Evolutionary conservation across 495 filamentous ascomycete genomes (phyloP).

Genomic region (Lasiosphaeria miniovina): DNA sequence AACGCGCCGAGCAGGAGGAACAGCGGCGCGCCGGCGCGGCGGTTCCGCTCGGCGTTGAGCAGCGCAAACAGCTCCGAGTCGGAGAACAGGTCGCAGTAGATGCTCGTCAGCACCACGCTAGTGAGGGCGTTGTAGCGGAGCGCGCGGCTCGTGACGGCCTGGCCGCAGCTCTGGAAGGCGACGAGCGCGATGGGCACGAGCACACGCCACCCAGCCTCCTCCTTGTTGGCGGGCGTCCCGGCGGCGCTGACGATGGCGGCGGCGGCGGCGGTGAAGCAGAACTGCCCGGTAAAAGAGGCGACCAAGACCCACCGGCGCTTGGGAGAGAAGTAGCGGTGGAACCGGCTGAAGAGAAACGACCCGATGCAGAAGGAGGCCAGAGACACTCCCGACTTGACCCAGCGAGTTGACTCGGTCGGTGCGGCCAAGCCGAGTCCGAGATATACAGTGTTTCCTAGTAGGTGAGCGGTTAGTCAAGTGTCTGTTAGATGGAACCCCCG

Average conservation of each 20-base stretch:
- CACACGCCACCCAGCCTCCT: slow-evolving; percentile 53
- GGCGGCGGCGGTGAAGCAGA: slow-evolving; percentile 50
- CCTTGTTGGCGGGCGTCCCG: slow-evolving; percentile 32
- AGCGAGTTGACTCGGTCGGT: slow-evolving; percentile 52
- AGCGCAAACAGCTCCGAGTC: slow-evolving; percentile 53
- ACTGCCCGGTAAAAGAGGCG: slow-evolving; percentile 57
- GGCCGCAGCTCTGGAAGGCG: slow-evolving; percentile 68
- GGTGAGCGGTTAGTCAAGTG: background rate
- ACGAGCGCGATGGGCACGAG: slow-evolving; percentile 60
- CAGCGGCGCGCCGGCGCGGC: slow-evolving; percentile 54
- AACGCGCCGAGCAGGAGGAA: slow-evolving; percentile 59
- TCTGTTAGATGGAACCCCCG: background rate
- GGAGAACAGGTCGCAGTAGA: slow-evolving; percentile 69
- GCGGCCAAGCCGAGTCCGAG: slow-evolving; percentile 62
- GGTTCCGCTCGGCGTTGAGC: slow-evolving; percentile 56
- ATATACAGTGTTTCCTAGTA: slow-evolving; percentile 65
- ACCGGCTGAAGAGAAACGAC: slow-evolving; percentile 59
- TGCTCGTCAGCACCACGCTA: slow-evolving; percentile 68
- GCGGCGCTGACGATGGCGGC: slow-evolving; percentile 55
- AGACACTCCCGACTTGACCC: slow-evolving; percentile 64
- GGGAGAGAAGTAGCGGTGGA: slow-evolving; percentile 56
- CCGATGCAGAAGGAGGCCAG: slow-evolving; percentile 66
- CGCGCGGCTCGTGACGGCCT: slow-evolving; percentile 65
- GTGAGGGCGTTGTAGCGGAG: slow-evolving; percentile 60
- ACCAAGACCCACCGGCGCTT: slow-evolving; percentile 61